These are phyloP conservation scores for Murraya koenigii DNA, from an alignment of 345 rosid species.

Conservation along the genomic window DNA sequence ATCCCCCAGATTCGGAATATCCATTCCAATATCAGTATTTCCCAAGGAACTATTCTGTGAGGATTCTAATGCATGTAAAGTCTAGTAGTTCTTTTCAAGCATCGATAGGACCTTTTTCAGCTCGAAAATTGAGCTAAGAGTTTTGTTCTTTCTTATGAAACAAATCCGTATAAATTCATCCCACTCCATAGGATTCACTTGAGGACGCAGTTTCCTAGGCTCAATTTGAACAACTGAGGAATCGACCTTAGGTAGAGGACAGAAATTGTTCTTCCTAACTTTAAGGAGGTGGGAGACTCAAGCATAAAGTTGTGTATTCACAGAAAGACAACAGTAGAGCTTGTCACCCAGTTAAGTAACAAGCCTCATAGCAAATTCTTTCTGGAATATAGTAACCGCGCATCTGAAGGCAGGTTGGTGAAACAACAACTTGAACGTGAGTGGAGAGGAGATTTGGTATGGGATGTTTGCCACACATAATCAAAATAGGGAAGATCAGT, in stretches of 20 bases:
- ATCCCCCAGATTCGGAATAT: slow-evolving; percentile 26
- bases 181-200: slow-evolving; percentile 76
- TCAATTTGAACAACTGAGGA: slow-evolving; percentile 91
- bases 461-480: slow-evolving; percentile 92
- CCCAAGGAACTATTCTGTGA: slow-evolving; percentile 23
- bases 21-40: slow-evolving; percentile 23
- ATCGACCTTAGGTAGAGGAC: slow-evolving; percentile 94
- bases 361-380: slow-evolving; percentile 91
- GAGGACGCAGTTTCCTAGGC: slow-evolving; percentile 70
- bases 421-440: slow-evolving; percentile 72
- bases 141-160: slow-evolving; percentile 89
- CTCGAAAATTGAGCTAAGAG: slow-evolving; percentile 75
- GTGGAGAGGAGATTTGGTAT: slow-evolving; percentile 89
- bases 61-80: slow-evolving; percentile 57
- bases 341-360: slow-evolving; percentile 87
- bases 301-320: slow-evolving; percentile 79
- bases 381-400: slow-evolving; percentile 88
- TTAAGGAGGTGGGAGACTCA: slow-evolving; percentile 87
- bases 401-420: slow-evolving; percentile 88
- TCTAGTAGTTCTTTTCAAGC: slow-evolving; percentile 83
- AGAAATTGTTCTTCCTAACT: slow-evolving; percentile 91
- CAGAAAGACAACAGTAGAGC: slow-evolving; percentile 81
- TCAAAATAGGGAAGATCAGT: slow-evolving; percentile 88
- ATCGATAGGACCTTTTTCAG: slow-evolving; percentile 57
- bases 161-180: slow-evolving; percentile 84